Conservation (phyloP, 2,329 filamentous ascomycete species). For the Cladosporium oxysporum region DNA sequence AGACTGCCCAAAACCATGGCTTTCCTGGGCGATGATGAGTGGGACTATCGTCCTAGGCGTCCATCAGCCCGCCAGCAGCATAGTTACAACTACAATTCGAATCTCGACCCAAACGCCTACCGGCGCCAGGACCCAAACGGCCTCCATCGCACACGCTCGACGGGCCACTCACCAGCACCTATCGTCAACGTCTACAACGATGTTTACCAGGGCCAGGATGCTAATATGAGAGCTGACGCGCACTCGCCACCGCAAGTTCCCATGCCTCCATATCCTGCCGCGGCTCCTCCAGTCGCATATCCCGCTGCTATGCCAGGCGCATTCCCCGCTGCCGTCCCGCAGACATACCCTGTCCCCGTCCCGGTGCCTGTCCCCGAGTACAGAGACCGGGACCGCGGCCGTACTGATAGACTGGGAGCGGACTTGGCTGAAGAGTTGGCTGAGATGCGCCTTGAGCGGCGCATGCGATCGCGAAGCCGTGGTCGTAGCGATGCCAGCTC, state of each 20-base stretch:
- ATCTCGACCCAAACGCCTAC: slow-evolving; percentile 15
- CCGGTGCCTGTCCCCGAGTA: slow-evolving; percentile 4
- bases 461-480: slow-evolving; percentile 39
- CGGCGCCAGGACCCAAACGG: slow-evolving; percentile 3
- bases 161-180: slow-evolving; percentile 46
- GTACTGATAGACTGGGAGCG: slow-evolving; percentile 27
- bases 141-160: slow-evolving; percentile 48
- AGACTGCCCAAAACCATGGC: slow-evolving; percentile 5
- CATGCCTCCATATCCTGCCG: slow-evolving; percentile 22
- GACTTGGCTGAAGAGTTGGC: slow-evolving; percentile 35
- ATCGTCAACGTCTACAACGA: slow-evolving; percentile 51
- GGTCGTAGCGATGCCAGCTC: slow-evolving; percentile 31
- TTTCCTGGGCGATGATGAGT: slow-evolving; percentile 15
- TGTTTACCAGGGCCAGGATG: slow-evolving; percentile 39
- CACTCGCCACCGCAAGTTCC: slow-evolving; percentile 27
- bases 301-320: slow-evolving; percentile 24
- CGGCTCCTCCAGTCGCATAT: slow-evolving; percentile 20
- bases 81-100: slow-evolving; percentile 7
- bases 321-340: slow-evolving; percentile 17
- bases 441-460: slow-evolving; percentile 33
- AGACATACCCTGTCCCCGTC: not conserved
- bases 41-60: slow-evolving; percentile 4
- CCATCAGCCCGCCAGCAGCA: slow-evolving; percentile 14
- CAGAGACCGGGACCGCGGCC: slow-evolving; percentile 7
- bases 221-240: slow-evolving; percentile 26